phyloP scores from a whole-genome alignment of 768 basidiomycete genomes.

The Russula sp. region DNA sequence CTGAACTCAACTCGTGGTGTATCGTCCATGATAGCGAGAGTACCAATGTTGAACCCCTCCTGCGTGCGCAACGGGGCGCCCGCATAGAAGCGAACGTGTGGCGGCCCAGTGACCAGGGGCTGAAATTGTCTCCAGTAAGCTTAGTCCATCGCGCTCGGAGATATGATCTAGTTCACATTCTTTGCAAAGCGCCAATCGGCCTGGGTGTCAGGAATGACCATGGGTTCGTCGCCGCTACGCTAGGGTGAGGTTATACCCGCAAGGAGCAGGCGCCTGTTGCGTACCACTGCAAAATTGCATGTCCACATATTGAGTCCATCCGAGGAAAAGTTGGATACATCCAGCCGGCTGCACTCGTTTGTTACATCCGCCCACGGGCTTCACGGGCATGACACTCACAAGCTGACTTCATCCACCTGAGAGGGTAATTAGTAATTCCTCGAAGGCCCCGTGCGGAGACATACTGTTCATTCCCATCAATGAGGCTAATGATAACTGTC shows the following conservation, averaged over 20 bases:
- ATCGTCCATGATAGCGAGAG: conserved; percentile 83
- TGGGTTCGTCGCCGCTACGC: conserved; percentile 76
- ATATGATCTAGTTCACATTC: conserved; percentile 52
- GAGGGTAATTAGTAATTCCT: conserved; percentile 18
- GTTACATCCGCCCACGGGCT: not conserved
- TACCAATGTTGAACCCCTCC: conserved; percentile 89
- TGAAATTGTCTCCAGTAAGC: conserved; percentile 34
- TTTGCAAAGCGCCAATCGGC: conserved; percentile 86
- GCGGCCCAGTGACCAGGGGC: conserved; percentile 67
- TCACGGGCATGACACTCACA: conserved; percentile 46
- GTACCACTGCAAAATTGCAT: conserved; percentile 77
- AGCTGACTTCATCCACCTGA: conserved; percentile 86
- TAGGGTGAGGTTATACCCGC: not conserved
- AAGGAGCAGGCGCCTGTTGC: not conserved
- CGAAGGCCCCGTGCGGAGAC: conserved; percentile 32
- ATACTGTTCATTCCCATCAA: conserved; percentile 84
- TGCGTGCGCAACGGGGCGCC: conserved; percentile 86
- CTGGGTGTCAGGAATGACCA: conserved; percentile 74
- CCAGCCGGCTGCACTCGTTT: conserved; percentile 43
- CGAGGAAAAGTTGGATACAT: conserved; percentile 47
- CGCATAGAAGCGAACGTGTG: conserved; percentile 83
- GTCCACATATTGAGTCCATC: conserved; percentile 74
- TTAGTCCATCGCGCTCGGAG: conserved; percentile 14
- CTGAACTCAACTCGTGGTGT: conserved; percentile 79
- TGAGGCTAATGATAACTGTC: conserved; percentile 74